Conservation (phyloP, 176 grass and related monocot species). For the Oryza glaberrima region DNA sequence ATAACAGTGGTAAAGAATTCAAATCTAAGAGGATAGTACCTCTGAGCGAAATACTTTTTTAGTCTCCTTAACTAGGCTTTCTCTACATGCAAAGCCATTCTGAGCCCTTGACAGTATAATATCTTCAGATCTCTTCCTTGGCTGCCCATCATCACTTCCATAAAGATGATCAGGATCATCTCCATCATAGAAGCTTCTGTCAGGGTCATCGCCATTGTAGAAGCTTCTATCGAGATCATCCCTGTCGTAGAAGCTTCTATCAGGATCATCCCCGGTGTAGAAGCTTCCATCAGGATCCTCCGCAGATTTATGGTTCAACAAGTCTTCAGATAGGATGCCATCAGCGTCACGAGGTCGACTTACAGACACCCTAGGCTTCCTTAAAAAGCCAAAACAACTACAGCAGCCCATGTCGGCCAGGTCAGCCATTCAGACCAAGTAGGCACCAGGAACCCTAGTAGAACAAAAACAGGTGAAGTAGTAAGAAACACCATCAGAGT, state of each 20-base stretch:
- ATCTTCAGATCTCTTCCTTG: slow-evolving; percentile 64
- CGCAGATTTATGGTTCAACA: slow-evolving; percentile 43
- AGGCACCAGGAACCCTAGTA: not conserved
- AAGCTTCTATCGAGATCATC: slow-evolving; percentile 39
- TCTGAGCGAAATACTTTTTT: slow-evolving; percentile 57
- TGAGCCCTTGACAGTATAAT: slow-evolving; percentile 53
- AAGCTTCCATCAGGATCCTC: slow-evolving; percentile 59
- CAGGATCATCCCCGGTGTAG: slow-evolving; percentile 48
- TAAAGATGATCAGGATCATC: slow-evolving; percentile 41
- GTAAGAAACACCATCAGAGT: not conserved
- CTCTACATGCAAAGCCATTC: slow-evolving; percentile 71
- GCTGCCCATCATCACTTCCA: slow-evolving; percentile 42
- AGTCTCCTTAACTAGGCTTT: slow-evolving; percentile 67
- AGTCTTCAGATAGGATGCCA: slow-evolving; percentile 40
- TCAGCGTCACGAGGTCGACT: slow-evolving; percentile 3
- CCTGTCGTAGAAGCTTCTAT: slow-evolving; percentile 45
- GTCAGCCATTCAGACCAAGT: slow-evolving; percentile 43
- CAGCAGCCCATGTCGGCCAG: slow-evolving; percentile 69
- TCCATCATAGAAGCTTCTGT: slow-evolving; percentile 62
- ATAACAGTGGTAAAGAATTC: not conserved
- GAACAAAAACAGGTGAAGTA: not conserved
- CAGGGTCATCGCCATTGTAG: slow-evolving; percentile 34
- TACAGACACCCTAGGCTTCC: slow-evolving; percentile 44
- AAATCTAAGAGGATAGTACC: slow-evolving; percentile 47
- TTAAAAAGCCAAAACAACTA: slow-evolving; percentile 74